These are phyloP conservation scores for Sphagnum tenellum DNA, from an alignment of 225 moss, liverwort and hornwort species.

Conservation along the genomic window DNA sequence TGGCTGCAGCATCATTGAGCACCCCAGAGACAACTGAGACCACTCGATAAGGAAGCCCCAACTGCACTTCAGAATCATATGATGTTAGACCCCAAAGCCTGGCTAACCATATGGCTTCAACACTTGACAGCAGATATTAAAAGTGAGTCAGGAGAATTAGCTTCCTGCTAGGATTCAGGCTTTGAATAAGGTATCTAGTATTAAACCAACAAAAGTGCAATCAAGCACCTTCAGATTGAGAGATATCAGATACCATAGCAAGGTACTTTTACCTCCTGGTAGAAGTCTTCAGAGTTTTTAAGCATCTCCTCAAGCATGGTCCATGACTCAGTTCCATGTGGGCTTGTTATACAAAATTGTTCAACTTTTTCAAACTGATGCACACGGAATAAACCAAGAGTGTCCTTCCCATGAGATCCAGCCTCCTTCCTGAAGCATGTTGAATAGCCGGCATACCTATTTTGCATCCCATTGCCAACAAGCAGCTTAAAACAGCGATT, in stretches of 20 bases:
- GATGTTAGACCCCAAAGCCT: background rate
- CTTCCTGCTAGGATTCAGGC: too few species aligned
- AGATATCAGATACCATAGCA: too few species aligned
- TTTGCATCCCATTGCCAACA: too few species aligned
- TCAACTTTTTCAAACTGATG: slow-evolving; percentile 54
- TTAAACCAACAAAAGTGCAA: too few species aligned
- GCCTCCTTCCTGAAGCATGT: slow-evolving; percentile 50
- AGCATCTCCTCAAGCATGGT: slow-evolving; percentile 44
- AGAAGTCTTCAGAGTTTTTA: slow-evolving; percentile 40
- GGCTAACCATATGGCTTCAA: too few species aligned
- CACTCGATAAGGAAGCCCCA: slow-evolving; percentile 35
- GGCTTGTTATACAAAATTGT: slow-evolving; percentile 40
- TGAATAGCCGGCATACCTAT: slow-evolving; percentile 39
- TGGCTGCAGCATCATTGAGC: slow-evolving; percentile 46
- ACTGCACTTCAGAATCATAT: slow-evolving; percentile 10
- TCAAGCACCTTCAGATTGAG: too few species aligned
- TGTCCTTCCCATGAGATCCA: slow-evolving; percentile 44
- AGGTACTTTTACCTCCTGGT: slow-evolving; percentile 16
- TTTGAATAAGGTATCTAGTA: too few species aligned
- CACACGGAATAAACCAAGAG: slow-evolving; percentile 30
- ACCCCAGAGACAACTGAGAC: slow-evolving; percentile 43
- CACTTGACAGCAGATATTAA: background rate
- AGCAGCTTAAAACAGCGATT: too few species aligned
- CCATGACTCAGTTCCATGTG: slow-evolving; percentile 35
- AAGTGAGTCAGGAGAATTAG: too few species aligned